A percentile compares a stretch with the other conserved stretches of the same genome.
phyloP scores from a whole-genome alignment of 441 rosid genomes.

The Erodium texanum region DNA sequence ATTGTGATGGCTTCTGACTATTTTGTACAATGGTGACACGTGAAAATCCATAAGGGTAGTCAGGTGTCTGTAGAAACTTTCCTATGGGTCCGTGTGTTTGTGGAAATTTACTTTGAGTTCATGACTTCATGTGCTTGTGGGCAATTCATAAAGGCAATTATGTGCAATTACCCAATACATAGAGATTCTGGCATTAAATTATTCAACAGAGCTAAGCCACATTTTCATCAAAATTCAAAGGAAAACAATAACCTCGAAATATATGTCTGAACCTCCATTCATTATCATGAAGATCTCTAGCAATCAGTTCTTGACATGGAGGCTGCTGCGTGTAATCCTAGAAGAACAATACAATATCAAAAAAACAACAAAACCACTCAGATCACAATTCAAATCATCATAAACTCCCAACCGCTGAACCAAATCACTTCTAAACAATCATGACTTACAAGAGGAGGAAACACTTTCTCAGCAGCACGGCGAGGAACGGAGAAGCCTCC shows the following conservation, averaged over 20 bases:
- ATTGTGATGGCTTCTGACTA: no score
- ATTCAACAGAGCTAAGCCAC: constrained; percentile 7
- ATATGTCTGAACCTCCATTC: constrained; percentile 99
- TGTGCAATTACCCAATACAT: no score
- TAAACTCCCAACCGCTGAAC: not conserved
- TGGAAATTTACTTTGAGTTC: no score
- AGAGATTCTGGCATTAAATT: no score
- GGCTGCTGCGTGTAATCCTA: constrained; percentile 94
- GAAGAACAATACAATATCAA: constrained; percentile 9
- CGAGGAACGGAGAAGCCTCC: constrained; percentile 99
- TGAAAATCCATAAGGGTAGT: no score
- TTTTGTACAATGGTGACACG: no score
- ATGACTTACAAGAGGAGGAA: constrained; percentile 74
- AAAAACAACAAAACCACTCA: constrained; percentile 12
- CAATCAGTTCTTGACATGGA: constrained; percentile 88
- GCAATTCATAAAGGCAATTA: no score
- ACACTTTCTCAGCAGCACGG: constrained; percentile 97
- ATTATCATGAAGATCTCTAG: constrained; percentile 91
- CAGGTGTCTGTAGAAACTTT: no score
- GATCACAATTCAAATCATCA: no score
- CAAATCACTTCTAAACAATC: not conserved
- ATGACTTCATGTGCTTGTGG: no score
- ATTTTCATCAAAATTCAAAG: not conserved
- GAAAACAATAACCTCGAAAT: constrained; percentile 53
- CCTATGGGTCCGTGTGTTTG: no score